phyloP scores from a whole-genome alignment of 495 filamentous ascomycete genomes.

The Lepraria neglecta region DNA sequence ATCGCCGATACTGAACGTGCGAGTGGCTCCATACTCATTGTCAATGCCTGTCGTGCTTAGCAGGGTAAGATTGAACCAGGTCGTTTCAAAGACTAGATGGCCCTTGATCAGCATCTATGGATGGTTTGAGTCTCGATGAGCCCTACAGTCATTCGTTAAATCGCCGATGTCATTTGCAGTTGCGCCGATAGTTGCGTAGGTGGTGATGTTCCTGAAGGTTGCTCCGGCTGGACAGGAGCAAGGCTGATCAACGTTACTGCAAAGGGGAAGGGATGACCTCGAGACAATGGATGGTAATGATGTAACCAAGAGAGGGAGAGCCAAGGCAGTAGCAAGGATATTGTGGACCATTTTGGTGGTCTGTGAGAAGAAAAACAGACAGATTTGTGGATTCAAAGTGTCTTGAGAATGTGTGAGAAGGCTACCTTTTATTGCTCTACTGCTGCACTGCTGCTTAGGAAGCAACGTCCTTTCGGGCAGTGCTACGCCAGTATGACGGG shows the following conservation, averaged over 20 bases:
- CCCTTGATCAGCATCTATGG: background rate
- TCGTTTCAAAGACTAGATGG: slow-evolving; percentile 1
- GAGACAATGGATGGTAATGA: background rate
- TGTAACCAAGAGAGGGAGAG: background rate
- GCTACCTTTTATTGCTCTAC: background rate
- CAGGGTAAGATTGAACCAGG: background rate
- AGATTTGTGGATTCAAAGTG: background rate
- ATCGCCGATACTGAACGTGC: slow-evolving; percentile 4
- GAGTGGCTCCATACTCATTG: background rate
- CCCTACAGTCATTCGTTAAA: slow-evolving; percentile 9
- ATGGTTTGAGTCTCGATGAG: background rate
- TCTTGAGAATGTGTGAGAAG: background rate
- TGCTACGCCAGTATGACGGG: too few species aligned
- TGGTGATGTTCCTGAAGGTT: background rate
- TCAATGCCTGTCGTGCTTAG: background rate
- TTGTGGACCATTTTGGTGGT: background rate
- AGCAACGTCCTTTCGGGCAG: background rate
- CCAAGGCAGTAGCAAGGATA: background rate
- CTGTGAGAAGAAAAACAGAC: background rate
- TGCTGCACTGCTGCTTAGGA: background rate
- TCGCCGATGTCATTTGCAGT: background rate
- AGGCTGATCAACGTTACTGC: slow-evolving; percentile 5
- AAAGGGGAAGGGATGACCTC: slow-evolving; percentile 2
- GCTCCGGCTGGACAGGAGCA: slow-evolving; percentile 11
- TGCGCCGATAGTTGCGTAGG: slow-evolving; percentile 7